Conservation (phyloP, 164 flowering plant genomes). For the Santalum album region DNA sequence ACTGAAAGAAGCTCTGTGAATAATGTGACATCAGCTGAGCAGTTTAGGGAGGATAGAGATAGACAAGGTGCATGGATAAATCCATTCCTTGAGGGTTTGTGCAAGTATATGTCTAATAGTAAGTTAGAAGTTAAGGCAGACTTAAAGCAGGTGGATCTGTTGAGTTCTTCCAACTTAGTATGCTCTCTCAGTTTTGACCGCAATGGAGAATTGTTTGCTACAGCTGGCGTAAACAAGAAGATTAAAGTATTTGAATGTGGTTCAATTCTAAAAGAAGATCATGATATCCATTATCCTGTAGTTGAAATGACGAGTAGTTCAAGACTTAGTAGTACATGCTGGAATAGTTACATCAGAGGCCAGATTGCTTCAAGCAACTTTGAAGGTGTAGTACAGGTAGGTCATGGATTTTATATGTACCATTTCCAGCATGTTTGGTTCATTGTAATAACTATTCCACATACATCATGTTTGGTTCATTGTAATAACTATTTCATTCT, state of each 20-base stretch:
- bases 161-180: constrained; percentile 84
- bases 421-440: no score
- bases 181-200: constrained; percentile 92
- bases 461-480: no score
- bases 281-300: constrained; percentile 92
- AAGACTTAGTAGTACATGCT: constrained; percentile 83
- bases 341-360: constrained; percentile 92
- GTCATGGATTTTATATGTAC: constrained; percentile 7
- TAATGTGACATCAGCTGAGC: constrained; percentile 41
- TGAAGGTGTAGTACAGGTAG: constrained; percentile 98
- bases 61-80: constrained; percentile 61
- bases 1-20: constrained; percentile 79
- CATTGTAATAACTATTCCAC: no score
- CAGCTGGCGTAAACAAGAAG: constrained; percentile 95
- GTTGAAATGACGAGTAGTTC: constrained; percentile 87
- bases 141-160: constrained; percentile 86
- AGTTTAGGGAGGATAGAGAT: constrained; percentile 18
- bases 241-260: constrained; percentile 91
- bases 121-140: constrained; percentile 82
- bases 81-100: constrained; percentile 85
- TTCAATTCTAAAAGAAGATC: constrained; percentile 54
- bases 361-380: constrained; percentile 98
- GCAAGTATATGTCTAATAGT: constrained; percentile 80
- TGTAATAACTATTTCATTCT: no score
- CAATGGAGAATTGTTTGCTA: constrained; percentile 90